A percentile compares a stretch with the other conserved stretches of the same genome.
These are phyloP conservation scores for Cenchrus americanus DNA, from an alignment of 176 grass and related monocot species.

Conservation along the genomic window DNA sequence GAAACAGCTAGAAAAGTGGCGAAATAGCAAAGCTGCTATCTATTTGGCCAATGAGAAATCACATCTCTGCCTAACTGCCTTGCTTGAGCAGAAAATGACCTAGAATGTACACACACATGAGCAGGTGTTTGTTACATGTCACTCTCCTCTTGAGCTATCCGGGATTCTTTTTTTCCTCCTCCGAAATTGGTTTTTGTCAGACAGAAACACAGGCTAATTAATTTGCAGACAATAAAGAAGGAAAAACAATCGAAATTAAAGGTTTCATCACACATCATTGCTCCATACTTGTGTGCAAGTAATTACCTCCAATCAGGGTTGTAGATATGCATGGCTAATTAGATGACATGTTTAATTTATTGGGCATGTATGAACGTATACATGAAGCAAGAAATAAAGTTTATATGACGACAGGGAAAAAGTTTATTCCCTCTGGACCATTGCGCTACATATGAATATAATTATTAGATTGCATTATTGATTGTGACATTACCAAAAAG, in stretches of 20 bases:
- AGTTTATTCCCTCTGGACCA: background rate
- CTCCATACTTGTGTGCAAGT: background rate
- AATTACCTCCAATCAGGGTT: slow-evolving; percentile 3
- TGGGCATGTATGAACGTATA: background rate
- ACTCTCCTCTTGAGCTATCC: slow-evolving; percentile 39
- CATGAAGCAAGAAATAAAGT: background rate
- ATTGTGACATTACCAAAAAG: background rate
- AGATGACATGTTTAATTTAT: background rate
- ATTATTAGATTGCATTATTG: background rate
- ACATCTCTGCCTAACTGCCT: slow-evolving; percentile 24
- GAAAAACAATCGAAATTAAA: background rate
- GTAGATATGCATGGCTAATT: background rate
- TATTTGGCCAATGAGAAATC: background rate
- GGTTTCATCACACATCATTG: background rate
- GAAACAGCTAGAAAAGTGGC: background rate
- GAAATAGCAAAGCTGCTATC: background rate
- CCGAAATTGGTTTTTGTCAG: slow-evolving; percentile 21
- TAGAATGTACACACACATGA: slow-evolving; percentile 27
- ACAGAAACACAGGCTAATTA: slow-evolving; percentile 27
- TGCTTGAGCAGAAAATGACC: slow-evolving; percentile 21
- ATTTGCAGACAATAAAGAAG: slow-evolving; percentile 7
- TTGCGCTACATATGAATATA: background rate
- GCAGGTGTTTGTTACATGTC: slow-evolving; percentile 51
- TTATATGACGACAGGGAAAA: background rate
- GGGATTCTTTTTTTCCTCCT: background rate